Evolutionary conservation across 2,329 filamentous ascomycete genomes (phyloP).

Genomic region (Cryphonectria carpinicola): DNA sequence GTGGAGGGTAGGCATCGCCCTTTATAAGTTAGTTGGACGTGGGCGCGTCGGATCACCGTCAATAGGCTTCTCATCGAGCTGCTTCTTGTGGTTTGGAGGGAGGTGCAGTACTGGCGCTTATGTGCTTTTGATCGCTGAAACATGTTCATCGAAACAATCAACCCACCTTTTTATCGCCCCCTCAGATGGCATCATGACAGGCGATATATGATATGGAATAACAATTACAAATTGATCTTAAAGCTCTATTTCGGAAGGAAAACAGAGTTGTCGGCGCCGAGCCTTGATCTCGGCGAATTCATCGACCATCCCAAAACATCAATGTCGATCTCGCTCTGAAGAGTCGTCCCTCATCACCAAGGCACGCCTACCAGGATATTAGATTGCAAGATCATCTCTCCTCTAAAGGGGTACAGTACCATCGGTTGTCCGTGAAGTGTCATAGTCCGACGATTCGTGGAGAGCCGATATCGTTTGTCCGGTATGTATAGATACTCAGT

Average conservation of each 20-base stretch:
- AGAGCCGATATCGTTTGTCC: neutral
- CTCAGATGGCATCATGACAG: neutral
- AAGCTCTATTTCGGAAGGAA: conserved; percentile 7
- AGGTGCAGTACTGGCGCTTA: neutral
- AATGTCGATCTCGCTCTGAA: neutral
- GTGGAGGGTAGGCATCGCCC: too few species aligned
- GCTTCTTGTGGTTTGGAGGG: neutral
- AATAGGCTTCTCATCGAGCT: neutral
- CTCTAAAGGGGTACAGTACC: neutral
- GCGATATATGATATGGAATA: neutral
- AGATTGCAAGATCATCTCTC: neutral
- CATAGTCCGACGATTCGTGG: neutral
- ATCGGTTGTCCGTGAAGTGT: neutral
- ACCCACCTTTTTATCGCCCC: neutral
- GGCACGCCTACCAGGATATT: neutral
- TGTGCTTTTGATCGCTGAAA: neutral
- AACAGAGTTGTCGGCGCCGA: conserved; percentile 26
- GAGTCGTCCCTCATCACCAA: neutral
- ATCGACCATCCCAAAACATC: neutral
- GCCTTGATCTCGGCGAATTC: conserved; percentile 20
- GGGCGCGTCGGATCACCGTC: neutral
- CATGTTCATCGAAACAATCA: neutral
- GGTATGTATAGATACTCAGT: too few species aligned
- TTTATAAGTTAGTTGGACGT: neutral
- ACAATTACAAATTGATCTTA: neutral